These are phyloP conservation scores for Monilinia fructicola DNA, from an alignment of 2,329 filamentous ascomycete genomes.

Conservation along the genomic window DNA sequence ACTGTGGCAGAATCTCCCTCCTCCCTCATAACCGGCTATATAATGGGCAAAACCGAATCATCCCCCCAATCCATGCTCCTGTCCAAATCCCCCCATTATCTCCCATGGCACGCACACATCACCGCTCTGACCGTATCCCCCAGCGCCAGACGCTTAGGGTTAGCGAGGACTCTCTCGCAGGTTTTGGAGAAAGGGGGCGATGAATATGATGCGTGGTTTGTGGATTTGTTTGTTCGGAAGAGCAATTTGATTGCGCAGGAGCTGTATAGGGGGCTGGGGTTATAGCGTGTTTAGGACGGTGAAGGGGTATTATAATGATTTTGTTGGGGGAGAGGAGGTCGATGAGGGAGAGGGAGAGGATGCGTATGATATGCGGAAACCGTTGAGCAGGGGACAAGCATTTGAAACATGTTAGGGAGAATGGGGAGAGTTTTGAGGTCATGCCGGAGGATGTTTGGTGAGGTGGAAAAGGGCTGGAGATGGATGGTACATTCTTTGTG, in stretches of 20 bases:
- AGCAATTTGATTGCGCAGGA: conserved; percentile 85
- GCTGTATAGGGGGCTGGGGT: conserved; percentile 89
- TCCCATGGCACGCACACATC: conserved; percentile 99
- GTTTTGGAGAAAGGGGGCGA: conserved; percentile 82
- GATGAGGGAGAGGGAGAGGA: conserved; percentile 76
- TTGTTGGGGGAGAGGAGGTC: conserved; percentile 65
- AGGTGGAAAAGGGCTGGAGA: conserved; percentile 9
- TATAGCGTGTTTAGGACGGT: conserved; percentile 90
- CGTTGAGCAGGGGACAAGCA: conserved; percentile 79
- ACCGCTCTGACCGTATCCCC: conserved; percentile 93
- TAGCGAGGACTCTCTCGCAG: conserved; percentile 79
- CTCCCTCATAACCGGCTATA: conserved; percentile 92
- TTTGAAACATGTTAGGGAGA: conserved; percentile 71
- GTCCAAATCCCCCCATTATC: conserved; percentile 78
- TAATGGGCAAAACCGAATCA: conserved; percentile 95
- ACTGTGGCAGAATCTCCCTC: conserved; percentile 83
- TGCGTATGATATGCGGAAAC: conserved; percentile 96
- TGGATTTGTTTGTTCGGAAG: conserved; percentile 88
- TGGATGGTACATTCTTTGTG: no score
- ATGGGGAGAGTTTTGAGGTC: conserved; percentile 78
- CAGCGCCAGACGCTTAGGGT: conserved; percentile 77
- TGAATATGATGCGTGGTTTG: conserved; percentile 84
- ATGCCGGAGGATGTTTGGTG: conserved; percentile 84
- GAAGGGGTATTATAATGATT: conserved; percentile 89
- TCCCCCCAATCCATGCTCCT: conserved; percentile 73